Base-by-base conservation (phyloP, 2,329 filamentous ascomycete genomes). In the Lachnellula hyalina region DNA sequence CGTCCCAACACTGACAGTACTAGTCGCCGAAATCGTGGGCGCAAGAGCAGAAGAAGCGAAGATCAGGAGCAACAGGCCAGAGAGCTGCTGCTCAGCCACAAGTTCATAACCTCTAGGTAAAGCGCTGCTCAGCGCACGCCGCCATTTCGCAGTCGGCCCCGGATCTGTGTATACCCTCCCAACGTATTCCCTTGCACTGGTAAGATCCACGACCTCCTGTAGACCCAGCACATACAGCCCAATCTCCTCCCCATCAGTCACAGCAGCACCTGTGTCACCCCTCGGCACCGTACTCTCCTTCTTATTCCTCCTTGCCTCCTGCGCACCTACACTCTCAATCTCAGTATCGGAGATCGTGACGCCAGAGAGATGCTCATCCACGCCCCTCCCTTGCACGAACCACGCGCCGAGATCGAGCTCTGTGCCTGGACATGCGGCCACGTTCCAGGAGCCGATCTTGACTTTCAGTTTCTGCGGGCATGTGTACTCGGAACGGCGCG, bases 361-460 rank as follows among this genome's bases (percentile, higher is more conserved):
- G 1, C 80, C 80, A 11, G 82, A 79, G 47, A 93, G 71, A 17
- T 76, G 74, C 52, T 85, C 76, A 56, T 86, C 82, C 7, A 92
- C 72, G 5, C 88, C 89, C 65, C 87, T 82, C 15, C 87, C 89
- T 11, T 84, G 77, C 7, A 95, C 80, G 69, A 99, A 96, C 94
- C 94, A 99, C 34, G 82, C 83, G 7, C 84, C 87, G 5, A 99
- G 75, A 68, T 97, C 94, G 62, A 90, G 89, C 70, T 96, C 91
- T 0, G 90, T 91, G 23, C 89, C 90, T 12, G 89, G 84, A 61
- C 88, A 85, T 1, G 87, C 85, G 4, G 91, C 94, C 15, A 96
- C 90, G 72, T 99, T 99, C 94, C 94, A 99, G 0, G 89, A 87
- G 42, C 93, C 94, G 50, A 99, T 80, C 73, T 96, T 96, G 71